A percentile compares a stretch with the other conserved stretches of the same genome.
These are phyloP conservation scores for Dalbergia cultrata DNA, from an alignment of 306 rosid species.

Conservation along the genomic window DNA sequence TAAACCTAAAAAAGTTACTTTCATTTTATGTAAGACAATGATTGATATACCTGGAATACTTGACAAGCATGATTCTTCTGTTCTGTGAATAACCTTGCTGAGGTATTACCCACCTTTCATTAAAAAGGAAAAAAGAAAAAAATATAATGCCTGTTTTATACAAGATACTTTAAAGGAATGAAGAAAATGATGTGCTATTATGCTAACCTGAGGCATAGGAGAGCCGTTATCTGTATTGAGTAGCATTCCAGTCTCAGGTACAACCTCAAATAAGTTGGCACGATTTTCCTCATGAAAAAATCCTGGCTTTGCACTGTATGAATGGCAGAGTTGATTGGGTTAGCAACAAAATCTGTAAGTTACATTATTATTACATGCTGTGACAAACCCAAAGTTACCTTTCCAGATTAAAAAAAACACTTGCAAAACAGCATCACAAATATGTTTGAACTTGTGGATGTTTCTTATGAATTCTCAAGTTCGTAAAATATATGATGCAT, in stretches of 20 bases:
- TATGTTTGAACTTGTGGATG: slow-evolving; percentile 10
- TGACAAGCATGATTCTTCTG: slow-evolving; percentile 57
- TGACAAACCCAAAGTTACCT: background rate
- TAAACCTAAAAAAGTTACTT: slow-evolving; percentile 19
- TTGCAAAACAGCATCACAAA: slow-evolving; percentile 10
- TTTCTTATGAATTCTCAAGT: slow-evolving; percentile 30
- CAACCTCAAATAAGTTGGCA: slow-evolving; percentile 92
- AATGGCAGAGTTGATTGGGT: slow-evolving; percentile 48
- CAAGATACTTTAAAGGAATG: slow-evolving; percentile 22
- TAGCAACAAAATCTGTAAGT: slow-evolving; percentile 30
- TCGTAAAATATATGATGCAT: slow-evolving; percentile 26
- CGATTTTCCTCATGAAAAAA: slow-evolving; percentile 92
- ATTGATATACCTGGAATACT: slow-evolving; percentile 80
- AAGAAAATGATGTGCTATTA: slow-evolving; percentile 29
- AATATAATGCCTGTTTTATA: background rate
- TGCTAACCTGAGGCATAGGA: slow-evolving; percentile 86
- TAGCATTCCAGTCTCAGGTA: slow-evolving; percentile 89
- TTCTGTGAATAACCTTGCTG: slow-evolving; percentile 54
- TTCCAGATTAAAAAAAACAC: slow-evolving; percentile 31
- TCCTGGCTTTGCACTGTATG: slow-evolving; percentile 92
- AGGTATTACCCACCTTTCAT: slow-evolving; percentile 79
- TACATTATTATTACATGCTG: slow-evolving; percentile 26
- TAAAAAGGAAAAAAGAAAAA: background rate
- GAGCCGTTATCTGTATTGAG: slow-evolving; percentile 96
- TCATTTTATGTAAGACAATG: slow-evolving; percentile 14